A percentile compares a stretch with the other conserved stretches of the same genome.
These are phyloP conservation scores for Saccharomycopsis babjevae DNA, from an alignment of 805 yeast genomes.

Conservation along the genomic window DNA sequence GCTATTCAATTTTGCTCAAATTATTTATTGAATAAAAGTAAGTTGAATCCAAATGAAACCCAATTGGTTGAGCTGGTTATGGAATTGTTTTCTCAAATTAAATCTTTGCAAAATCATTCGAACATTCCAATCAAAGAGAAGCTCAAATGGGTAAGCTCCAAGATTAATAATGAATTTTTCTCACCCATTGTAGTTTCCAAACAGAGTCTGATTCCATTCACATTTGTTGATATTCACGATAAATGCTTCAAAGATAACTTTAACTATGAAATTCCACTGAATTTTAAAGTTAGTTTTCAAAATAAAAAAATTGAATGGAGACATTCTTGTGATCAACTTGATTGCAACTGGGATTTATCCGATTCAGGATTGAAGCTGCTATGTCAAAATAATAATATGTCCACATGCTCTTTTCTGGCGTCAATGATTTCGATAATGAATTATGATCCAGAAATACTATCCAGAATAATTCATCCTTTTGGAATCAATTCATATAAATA, in stretches of 20 bases:
- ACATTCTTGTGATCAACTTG: neutral
- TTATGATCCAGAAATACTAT: slow-evolving; percentile 3
- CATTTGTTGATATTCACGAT: neutral
- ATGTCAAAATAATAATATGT: slow-evolving; percentile 11
- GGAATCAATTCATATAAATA: slow-evolving; percentile 8
- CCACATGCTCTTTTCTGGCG: slow-evolving; percentile 15
- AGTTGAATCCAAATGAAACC: neutral
- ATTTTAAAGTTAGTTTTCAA: neutral
- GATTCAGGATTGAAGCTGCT: slow-evolving; percentile 5
- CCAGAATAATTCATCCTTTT: slow-evolving; percentile 4
- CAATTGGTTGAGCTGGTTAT: neutral
- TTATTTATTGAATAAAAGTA: neutral
- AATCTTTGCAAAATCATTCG: neutral
- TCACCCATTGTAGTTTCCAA: slow-evolving; percentile 5
- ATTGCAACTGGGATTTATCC: neutral
- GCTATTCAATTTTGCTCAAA: neutral
- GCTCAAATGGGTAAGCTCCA: slow-evolving; percentile 14
- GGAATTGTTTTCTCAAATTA: neutral
- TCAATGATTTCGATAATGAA: slow-evolving; percentile 11
- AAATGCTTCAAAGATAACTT: neutral
- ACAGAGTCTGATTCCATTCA: neutral
- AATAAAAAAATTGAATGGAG: slow-evolving; percentile 1
- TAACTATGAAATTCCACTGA: neutral
- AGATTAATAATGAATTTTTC: slow-evolving; percentile 6
- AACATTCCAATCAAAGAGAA: neutral